phyloP scores from a whole-genome alignment of 2,329 filamentous ascomycete species.

The Colletotrichum scovillei region DNA sequence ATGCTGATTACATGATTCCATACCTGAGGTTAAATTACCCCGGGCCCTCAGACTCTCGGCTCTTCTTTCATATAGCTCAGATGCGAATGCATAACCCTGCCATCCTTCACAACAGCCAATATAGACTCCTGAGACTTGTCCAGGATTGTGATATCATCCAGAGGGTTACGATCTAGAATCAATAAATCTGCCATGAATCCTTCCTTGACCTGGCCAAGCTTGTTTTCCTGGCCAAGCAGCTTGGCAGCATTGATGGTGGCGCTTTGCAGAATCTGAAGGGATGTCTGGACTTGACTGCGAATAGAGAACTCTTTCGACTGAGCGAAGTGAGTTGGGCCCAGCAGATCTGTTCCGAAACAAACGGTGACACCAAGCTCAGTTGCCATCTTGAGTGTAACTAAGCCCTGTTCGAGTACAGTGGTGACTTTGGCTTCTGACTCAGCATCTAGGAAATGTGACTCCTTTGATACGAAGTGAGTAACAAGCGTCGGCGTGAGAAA shows the following conservation, averaged over 20 bases:
- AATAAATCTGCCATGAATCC: constrained; percentile 65
- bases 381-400: constrained; percentile 59
- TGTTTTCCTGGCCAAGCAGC: constrained; percentile 56
- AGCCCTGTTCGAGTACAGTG: constrained; percentile 57
- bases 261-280: constrained; percentile 40
- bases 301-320: constrained; percentile 8
- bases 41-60: not conserved
- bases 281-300: not conserved
- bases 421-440: constrained; percentile 59
- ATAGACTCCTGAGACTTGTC: constrained; percentile 58
- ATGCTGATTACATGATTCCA: too few species aligned
- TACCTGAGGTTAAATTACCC: not conserved
- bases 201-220: constrained; percentile 60
- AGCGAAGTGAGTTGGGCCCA: constrained; percentile 38
- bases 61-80: not conserved
- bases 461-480: constrained; percentile 60
- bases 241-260: constrained; percentile 59
- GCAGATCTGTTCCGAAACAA: constrained; percentile 60
- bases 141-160: constrained; percentile 64
- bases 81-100: constrained; percentile 49
- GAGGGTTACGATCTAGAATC: constrained; percentile 62
- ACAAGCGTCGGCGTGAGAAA: constrained; percentile 66
- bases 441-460: constrained; percentile 53
- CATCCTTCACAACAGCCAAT: constrained; percentile 65
- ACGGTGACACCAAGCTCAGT: constrained; percentile 64